phyloP scores from a whole-genome alignment of 768 basidiomycete genomes.

The Mycena epipterygia region DNA sequence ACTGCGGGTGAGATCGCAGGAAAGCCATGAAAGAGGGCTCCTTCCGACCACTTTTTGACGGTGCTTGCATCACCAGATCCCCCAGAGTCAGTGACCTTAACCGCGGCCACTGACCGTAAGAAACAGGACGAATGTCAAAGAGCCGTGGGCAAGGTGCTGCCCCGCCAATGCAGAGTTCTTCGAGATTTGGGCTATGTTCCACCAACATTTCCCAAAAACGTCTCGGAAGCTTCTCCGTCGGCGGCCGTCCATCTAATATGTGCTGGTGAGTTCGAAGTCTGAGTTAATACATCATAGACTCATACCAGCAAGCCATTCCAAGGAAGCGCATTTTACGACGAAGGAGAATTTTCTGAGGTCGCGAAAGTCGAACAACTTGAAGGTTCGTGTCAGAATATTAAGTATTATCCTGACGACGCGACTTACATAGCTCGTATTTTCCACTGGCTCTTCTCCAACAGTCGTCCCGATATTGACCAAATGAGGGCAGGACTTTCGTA shows the following conservation, averaged over 20 bases:
- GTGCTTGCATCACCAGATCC: slow-evolving; percentile 45
- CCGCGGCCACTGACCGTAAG: slow-evolving; percentile 53
- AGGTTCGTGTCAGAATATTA: slow-evolving; percentile 19
- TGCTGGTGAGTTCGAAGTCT: not conserved
- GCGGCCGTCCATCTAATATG: slow-evolving; percentile 48
- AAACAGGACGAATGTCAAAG: slow-evolving; percentile 54
- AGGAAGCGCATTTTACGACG: slow-evolving; percentile 50
- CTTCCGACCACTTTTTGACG: slow-evolving; percentile 40
- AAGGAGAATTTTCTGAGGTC: slow-evolving; percentile 50
- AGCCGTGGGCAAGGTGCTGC: slow-evolving; percentile 54
- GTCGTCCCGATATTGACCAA: slow-evolving; percentile 51
- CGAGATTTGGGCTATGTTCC: slow-evolving; percentile 54
- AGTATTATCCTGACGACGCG: not conserved
- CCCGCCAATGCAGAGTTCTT: slow-evolving; percentile 52
- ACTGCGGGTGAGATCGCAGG: slow-evolving; percentile 47
- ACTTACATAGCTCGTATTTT: slow-evolving; percentile 50
- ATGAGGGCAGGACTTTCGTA: slow-evolving; percentile 48
- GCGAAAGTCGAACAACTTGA: slow-evolving; percentile 53
- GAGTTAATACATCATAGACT: not conserved
- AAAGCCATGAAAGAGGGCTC: slow-evolving; percentile 49
- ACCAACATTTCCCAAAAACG: slow-evolving; percentile 57
- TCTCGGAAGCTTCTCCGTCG: slow-evolving; percentile 52
- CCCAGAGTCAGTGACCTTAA: slow-evolving; percentile 50
- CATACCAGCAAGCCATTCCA: slow-evolving; percentile 52
- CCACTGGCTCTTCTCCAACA: slow-evolving; percentile 50